Evolutionary conservation across 2,329 filamentous ascomycete genomes (phyloP), one percentile per base, ranked within the genome.

Genomic region (Cordyceps sp.): DNA sequence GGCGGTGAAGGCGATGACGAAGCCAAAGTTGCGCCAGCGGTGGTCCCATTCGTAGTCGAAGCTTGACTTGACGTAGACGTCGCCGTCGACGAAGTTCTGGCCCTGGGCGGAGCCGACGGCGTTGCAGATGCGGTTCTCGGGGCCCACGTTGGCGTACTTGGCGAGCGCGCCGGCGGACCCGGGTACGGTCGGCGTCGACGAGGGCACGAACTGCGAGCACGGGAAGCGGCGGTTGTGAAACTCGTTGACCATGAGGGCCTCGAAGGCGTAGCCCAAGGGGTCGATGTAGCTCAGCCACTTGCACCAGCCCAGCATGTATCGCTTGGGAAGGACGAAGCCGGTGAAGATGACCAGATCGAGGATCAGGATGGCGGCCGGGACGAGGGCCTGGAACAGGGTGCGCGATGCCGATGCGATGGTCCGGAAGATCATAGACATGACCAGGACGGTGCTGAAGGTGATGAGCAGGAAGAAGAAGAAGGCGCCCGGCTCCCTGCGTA

Each of bases 391-490:
- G 10, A 73, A 72, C 10, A 78, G 58, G 0, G 79, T 81, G 30
- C 79, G 66, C 4, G 83, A 85, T 2, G 77, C 58, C 1, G 80
- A 76, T n/a, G 69, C 83, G 39, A 92, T 81, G 6, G 73, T 78
- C 31, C 83, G 71, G 68, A 92, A 92, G 39, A 88, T 67, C 74
- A 84, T 86, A 30, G 78, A 85, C 80, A 90, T 90, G 39, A 70
- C 65, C 45, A 93, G 43, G 1, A 81, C 81, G 1, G 73, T 74
- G 36, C 67, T 50, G 55, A 88, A 83, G 3, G 73, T 78, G 47
- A 88, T 69, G 32, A 93, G 61, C 36, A 84, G 54, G 65, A 83
- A 93, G 57, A 84, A 79, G 64, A 93, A 93, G 62, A 90, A 93
- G 1, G 75, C 57, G 3, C 76, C 78, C 0, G 80, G 61, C 39